Percentiles rank a stretch among this genome's conserved stretches.
Evolutionary conservation across 2,329 filamentous ascomycete genomes (phyloP).

Genomic region (Curvularia spicifera): DNA sequence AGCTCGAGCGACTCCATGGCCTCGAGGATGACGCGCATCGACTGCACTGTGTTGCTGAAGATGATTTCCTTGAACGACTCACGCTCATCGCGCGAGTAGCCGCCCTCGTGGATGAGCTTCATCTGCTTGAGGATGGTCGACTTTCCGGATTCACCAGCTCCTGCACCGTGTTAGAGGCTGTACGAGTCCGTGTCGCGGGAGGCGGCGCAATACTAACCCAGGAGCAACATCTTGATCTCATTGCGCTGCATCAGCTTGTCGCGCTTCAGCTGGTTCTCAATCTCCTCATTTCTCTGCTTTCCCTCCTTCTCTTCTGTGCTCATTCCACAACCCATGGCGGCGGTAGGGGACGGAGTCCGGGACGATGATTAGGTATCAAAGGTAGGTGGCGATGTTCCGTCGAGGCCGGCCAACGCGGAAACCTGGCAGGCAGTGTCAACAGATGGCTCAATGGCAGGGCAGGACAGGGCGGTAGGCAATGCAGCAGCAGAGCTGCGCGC

Average conservation of each 20-base stretch:
- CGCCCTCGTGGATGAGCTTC: slow-evolving; percentile 99
- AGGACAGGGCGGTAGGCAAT: background rate
- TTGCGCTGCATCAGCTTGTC: slow-evolving; percentile 99
- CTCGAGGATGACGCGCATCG: slow-evolving; percentile 73
- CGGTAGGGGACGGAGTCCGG: slow-evolving; percentile 21
- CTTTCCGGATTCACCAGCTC: slow-evolving; percentile 97
- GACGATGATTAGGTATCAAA: slow-evolving; percentile 36
- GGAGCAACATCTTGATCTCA: slow-evolving; percentile 99
- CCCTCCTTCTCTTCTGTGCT: slow-evolving; percentile 99
- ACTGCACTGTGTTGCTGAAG: slow-evolving; percentile 74
- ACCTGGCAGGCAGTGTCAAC: slow-evolving; percentile 25
- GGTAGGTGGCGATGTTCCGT: slow-evolving; percentile 38
- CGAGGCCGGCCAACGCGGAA: slow-evolving; percentile 46
- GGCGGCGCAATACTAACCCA: slow-evolving; percentile 69
- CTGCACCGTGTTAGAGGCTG: slow-evolving; percentile 56
- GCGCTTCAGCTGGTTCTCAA: slow-evolving; percentile 98
- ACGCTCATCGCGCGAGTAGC: slow-evolving; percentile 89
- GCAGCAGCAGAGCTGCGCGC: background rate
- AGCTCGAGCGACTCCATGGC: slow-evolving; percentile 75
- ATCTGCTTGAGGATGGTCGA: slow-evolving; percentile 95
- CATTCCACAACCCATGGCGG: slow-evolving; percentile 99
- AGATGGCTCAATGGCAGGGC: slow-evolving; percentile 3
- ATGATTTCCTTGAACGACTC: slow-evolving; percentile 76
- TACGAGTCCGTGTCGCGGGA: slow-evolving; percentile 11
- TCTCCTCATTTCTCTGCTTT: slow-evolving; percentile 99